These are phyloP conservation scores for Penicillium parvum DNA, from an alignment of 495 filamentous ascomycete genomes.

Conservation along the genomic window DNA sequence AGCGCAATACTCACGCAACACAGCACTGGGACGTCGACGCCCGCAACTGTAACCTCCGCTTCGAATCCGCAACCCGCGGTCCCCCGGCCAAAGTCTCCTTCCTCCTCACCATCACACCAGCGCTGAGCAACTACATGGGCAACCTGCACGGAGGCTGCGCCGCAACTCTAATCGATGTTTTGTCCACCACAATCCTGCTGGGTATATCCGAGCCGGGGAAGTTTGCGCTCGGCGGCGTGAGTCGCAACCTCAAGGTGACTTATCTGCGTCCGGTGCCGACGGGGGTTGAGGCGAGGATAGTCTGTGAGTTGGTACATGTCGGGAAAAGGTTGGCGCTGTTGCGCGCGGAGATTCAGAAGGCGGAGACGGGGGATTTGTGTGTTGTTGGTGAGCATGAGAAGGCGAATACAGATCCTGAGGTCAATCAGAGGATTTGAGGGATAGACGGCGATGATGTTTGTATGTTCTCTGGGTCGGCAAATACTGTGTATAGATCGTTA, in stretches of 20 bases:
- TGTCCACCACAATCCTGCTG: slow-evolving; percentile 56
- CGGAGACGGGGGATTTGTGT: slow-evolving; percentile 49
- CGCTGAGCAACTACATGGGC: slow-evolving; percentile 53
- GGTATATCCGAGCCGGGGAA: slow-evolving; percentile 55
- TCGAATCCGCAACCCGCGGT: slow-evolving; percentile 37
- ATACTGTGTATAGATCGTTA: not conserved
- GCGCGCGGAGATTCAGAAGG: slow-evolving; percentile 37
- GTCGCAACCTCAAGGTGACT: slow-evolving; percentile 60
- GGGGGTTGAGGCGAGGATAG: slow-evolving; percentile 48
- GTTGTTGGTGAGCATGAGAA: slow-evolving; percentile 68
- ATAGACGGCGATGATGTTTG: not conserved
- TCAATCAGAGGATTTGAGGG: slow-evolving; percentile 22
- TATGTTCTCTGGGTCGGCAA: not conserved
- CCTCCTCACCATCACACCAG: slow-evolving; percentile 46
- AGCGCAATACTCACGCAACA: too few relatives aligned
- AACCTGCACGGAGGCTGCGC: slow-evolving; percentile 70
- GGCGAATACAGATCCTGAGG: slow-evolving; percentile 55
- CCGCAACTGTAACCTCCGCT: slow-evolving; percentile 30
- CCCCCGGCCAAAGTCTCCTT: slow-evolving; percentile 35
- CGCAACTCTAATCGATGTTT: slow-evolving; percentile 62
- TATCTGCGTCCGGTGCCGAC: slow-evolving; percentile 59
- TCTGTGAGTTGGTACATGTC: slow-evolving; percentile 59
- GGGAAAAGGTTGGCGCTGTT: slow-evolving; percentile 53
- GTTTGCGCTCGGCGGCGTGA: slow-evolving; percentile 62
- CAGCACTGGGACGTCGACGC: slow-evolving; percentile 38